Evolutionary conservation across 441 rosid species (phyloP).

Genomic region (Populus trichocarpa): DNA sequence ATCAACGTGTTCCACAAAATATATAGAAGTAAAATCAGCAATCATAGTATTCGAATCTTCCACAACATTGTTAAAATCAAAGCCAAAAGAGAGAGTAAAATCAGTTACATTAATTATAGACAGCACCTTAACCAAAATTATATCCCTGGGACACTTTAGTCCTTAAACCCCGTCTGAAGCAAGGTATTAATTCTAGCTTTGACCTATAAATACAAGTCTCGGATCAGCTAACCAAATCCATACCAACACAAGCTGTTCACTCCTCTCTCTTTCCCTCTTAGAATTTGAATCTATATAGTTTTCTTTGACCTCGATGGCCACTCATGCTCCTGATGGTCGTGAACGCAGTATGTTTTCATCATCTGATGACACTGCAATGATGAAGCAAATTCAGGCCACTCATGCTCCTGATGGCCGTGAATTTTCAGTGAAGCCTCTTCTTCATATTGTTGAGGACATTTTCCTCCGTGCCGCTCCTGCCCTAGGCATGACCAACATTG

Average conservation of each 20-base stretch:
- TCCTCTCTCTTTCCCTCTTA: constrained; percentile 4
- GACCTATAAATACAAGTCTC: constrained; percentile 21
- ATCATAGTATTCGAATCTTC: constrained; percentile 8
- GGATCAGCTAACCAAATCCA: constrained; percentile 8
- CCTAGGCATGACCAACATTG: constrained; percentile 6
- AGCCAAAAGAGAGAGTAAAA: not conserved
- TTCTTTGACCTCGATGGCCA: constrained; percentile 19
- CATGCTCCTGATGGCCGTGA: constrained; percentile 60
- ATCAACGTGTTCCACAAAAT: constrained; percentile 6
- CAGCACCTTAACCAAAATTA: constrained; percentile 19
- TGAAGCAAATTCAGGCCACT: constrained; percentile 53
- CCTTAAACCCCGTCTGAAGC: constrained; percentile 38
- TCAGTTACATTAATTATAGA: not conserved
- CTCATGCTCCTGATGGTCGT: constrained; percentile 56
- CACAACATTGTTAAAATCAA: constrained; percentile 5
- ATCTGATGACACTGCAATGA: constrained; percentile 50
- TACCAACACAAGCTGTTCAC: constrained; percentile 8
- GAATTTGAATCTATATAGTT: not conserved
- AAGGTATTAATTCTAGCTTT: constrained; percentile 34
- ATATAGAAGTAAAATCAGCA: constrained; percentile 1
- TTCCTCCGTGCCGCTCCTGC: constrained; percentile 30
- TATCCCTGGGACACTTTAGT: constrained; percentile 13
- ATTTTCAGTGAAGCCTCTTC: constrained; percentile 39
- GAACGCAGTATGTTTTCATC: constrained; percentile 41
- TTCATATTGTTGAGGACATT: constrained; percentile 52